Evolutionary conservation across 1,284 basidiomycete genomes (phyloP), one percentile per base, ranked within the genome.

Genomic region (Boletellus sp.): DNA sequence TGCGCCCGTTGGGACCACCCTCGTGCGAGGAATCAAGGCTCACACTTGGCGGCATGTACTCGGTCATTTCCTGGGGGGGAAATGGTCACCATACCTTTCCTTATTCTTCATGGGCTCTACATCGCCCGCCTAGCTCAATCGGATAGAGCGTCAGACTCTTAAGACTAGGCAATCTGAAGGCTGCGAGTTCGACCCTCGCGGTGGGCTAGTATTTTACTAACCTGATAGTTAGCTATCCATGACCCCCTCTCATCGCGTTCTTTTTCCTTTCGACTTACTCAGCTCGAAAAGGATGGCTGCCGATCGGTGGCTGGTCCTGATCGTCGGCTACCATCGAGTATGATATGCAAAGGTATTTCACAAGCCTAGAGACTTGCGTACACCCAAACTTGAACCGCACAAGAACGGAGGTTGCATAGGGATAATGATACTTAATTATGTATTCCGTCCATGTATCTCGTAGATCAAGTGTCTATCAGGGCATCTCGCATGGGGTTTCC

Each of bases 161-260:
- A 72, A 12, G 42, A 54, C 63, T 64, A 63, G 64, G 67, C 60
- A 58, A 84, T 86, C 83, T 86, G 86, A 89, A 88, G 86, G 86
- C 85, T 89, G 86, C 84, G 84, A 87, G 86, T 89, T 89, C 86
- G 86, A 89, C 85, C 85, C 86, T 88, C 86, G 84, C 86, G 85
- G 85, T 89, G 86, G 86, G 84, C 86, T 88, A 85, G 19, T 19
- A 35, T 51, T 51, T 52, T 42, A 22, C 26, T 18, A 12, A 18
- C n/a, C n/a, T 38, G 35, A 22, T 22, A 5, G n/a, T n/a, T n/a
- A n/a, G n/a, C 24, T 26, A 16, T n/a, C n/a, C 13, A n/a, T n/a
- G 33, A n/a, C 13, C 5, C 2, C 11, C 5, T 30, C 10, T 3
- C 30, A 18, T 18, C 35, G n/a, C 15, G 5, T n/a, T 16, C 15